phyloP scores from a whole-genome alignment of 352 stramenopile species.

The Phytophthora ohioensis region DNA sequence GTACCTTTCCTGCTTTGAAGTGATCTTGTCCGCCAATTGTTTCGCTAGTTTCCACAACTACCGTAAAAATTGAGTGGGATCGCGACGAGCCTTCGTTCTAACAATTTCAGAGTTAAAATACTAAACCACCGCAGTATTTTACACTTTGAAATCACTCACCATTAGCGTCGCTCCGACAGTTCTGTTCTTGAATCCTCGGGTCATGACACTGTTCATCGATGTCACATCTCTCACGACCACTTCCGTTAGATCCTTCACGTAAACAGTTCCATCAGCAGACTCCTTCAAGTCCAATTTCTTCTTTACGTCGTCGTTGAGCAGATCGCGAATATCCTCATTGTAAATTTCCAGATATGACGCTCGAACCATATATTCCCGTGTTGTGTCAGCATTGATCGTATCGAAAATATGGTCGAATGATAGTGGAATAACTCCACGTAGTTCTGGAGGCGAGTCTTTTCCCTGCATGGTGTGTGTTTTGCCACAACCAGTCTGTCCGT shows the following conservation, averaged over 20 bases:
- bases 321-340: conserved; percentile 95
- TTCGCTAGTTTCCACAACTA: conserved; percentile 84
- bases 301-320: conserved; percentile 84
- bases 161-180: conserved; percentile 85
- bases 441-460: conserved; percentile 74
- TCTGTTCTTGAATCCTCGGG: conserved; percentile 84
- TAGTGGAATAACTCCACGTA: conserved; percentile 83
- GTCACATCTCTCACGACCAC: conserved; percentile 80
- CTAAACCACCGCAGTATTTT: not conserved
- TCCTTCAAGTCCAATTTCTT: conserved; percentile 91
- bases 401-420: conserved; percentile 92
- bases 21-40: conserved; percentile 78
- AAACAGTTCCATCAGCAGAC: conserved; percentile 78
- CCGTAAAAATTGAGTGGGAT: conserved; percentile 89
- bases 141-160: conserved; percentile 39
- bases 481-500: conserved; percentile 87
- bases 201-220: conserved; percentile 88
- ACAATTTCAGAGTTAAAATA: not conserved
- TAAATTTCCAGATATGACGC: conserved; percentile 96
- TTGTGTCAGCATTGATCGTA: conserved; percentile 75
- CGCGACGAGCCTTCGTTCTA: conserved; percentile 86
- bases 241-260: conserved; percentile 91
- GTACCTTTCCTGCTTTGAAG: conserved; percentile 86
- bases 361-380: conserved; percentile 83
- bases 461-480: conserved; percentile 91